Percentiles rank a stretch among this genome's conserved stretches.
Evolutionary conservation across 2,329 filamentous ascomycete species (phyloP).

Genomic region (Ilyonectria robusta): DNA sequence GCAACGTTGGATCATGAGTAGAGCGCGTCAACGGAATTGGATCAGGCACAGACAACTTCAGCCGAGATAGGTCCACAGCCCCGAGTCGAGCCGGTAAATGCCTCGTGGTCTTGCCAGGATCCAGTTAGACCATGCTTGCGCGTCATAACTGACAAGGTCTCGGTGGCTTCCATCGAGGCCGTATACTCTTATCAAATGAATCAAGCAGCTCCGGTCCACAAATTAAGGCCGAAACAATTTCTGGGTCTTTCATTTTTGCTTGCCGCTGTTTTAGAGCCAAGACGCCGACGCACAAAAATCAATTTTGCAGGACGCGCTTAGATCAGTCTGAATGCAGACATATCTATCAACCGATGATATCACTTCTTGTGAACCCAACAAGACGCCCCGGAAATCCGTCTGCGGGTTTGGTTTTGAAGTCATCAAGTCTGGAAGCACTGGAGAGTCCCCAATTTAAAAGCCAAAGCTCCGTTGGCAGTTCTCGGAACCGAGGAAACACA

Average conservation of each 20-base stretch:
- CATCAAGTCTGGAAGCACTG: no score
- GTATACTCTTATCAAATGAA: no score
- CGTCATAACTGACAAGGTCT: no score
- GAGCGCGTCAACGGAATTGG: no score
- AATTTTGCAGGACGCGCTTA: neutral
- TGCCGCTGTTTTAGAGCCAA: neutral
- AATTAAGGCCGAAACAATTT: neutral
- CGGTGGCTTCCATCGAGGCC: no score
- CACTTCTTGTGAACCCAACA: neutral
- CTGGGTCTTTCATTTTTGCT: neutral
- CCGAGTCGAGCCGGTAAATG: no score
- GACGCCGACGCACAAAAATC: neutral
- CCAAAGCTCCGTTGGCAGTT: neutral
- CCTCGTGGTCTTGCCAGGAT: no score
- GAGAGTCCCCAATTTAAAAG: neutral
- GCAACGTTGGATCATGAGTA: neutral
- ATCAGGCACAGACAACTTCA: no score
- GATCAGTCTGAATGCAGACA: neutral
- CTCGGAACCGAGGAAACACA: neutral
- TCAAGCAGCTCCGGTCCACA: neutral
- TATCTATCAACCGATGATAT: neutral
- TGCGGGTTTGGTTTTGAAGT: no score
- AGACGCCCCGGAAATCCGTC: neutral
- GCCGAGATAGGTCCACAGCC: no score
- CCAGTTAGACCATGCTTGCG: no score